Percentiles rank a stretch among this genome's conserved stretches.
These are phyloP conservation scores for Trypanosomatidae sp. DNA, from an alignment of 208 protist species.

Conservation along the genomic window DNA sequence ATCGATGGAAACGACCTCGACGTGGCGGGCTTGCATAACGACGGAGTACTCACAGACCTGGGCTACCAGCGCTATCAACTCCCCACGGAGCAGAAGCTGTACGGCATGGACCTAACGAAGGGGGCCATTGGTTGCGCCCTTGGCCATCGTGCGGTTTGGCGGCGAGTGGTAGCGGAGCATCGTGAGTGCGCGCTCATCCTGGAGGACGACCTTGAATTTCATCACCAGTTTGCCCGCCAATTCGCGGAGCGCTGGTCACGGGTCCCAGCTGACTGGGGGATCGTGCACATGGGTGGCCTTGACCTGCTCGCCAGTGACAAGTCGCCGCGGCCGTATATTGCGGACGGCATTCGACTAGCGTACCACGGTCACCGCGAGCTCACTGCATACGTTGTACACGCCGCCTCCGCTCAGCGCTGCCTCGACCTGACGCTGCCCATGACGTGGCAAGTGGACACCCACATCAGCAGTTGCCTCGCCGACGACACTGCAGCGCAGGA, in stretches of 20 bases:
- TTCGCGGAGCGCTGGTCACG: constrained; percentile 50
- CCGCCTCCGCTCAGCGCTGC: constrained; percentile 65
- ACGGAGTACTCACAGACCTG: constrained; percentile 65
- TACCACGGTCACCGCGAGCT: constrained; percentile 91
- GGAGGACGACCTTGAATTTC: constrained; percentile 91
- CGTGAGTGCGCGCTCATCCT: constrained; percentile 68
- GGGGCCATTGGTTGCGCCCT: constrained; percentile 90
- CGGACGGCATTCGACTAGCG: constrained; percentile 73
- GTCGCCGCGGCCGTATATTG: constrained; percentile 82
- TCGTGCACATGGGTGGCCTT: constrained; percentile 89
- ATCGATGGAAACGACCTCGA: constrained; percentile 74
- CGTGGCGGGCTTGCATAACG: constrained; percentile 37
- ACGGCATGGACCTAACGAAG: constrained; percentile 90
- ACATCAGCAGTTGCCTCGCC: constrained; percentile 70
- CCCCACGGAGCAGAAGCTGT: constrained; percentile 82
- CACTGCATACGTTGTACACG: constrained; percentile 86
- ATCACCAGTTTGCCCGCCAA: constrained; percentile 65
- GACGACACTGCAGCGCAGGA: constrained; percentile 69
- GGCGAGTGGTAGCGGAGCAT: constrained; percentile 48
- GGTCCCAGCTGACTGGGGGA: constrained; percentile 84
- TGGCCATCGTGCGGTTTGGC: constrained; percentile 81
- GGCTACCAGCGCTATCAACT: constrained; percentile 74
- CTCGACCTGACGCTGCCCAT: constrained; percentile 79
- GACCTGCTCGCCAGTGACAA: constrained; percentile 82
- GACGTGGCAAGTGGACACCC: constrained; percentile 93